These are phyloP conservation scores for Plasmodium vinckei DNA, from an alignment of 169 alveolate species.

Conservation along the genomic window DNA sequence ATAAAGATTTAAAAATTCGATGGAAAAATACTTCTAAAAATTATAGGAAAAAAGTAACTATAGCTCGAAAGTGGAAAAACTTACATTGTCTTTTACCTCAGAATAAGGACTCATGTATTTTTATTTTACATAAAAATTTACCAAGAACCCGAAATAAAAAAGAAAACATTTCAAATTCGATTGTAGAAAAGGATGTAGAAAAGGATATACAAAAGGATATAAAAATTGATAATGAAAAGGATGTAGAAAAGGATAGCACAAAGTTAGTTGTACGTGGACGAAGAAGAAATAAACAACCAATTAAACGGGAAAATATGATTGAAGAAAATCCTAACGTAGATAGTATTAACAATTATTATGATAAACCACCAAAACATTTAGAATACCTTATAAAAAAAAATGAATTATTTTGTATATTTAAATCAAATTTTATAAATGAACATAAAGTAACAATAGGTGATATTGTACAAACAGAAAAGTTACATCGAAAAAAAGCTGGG, in stretches of 20 bases:
- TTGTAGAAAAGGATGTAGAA: background rate
- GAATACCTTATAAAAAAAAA: conserved; percentile 56
- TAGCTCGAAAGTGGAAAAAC: conserved; percentile 87
- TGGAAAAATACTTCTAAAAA: conserved; percentile 85
- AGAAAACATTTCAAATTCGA: background rate
- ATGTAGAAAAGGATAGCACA: background rate
- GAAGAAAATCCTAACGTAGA: conserved; percentile 25
- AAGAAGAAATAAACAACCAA: background rate
- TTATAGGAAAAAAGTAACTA: conserved; percentile 79
- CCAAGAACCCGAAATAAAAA: conserved; percentile 80
- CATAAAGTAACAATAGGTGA: conserved; percentile 90
- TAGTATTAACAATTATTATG: conserved; percentile 72
- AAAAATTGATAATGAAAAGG: background rate
- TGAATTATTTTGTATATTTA: conserved; percentile 82
- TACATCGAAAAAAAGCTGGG: conserved; percentile 88
- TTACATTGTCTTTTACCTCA: conserved; percentile 83
- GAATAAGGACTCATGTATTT: conserved; percentile 81
- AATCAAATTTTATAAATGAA: conserved; percentile 82
- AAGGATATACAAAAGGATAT: background rate
- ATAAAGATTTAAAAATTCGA: conserved; percentile 83
- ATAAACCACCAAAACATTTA: conserved; percentile 80
- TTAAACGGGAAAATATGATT: background rate
- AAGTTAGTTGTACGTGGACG: background rate
- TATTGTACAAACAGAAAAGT: conserved; percentile 88
- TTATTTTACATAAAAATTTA: conserved; percentile 81